Conservation (phyloP, 2,329 filamentous ascomycete genomes). For the Aureobasidium sp. region DNA sequence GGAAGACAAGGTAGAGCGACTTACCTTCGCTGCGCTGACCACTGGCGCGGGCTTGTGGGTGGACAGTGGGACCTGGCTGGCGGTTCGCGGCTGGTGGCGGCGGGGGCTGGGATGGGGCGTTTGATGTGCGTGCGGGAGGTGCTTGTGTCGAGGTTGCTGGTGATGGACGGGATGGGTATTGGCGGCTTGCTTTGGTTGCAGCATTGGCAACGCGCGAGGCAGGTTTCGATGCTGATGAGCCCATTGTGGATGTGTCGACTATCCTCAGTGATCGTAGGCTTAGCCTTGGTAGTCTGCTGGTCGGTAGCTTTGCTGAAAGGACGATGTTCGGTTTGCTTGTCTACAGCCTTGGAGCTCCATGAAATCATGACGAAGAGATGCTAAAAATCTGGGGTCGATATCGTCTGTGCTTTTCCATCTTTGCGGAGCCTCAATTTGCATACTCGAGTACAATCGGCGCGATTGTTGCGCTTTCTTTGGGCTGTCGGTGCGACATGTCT, state of each 20-base stretch:
- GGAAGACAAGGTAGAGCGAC: constrained; percentile 8
- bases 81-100: constrained; percentile 24
- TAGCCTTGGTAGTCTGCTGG: neutral
- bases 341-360: neutral
- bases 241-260: constrained; percentile 36
- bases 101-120: constrained; percentile 22
- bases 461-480: neutral
- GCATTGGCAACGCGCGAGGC: constrained; percentile 33
- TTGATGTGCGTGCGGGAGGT: constrained; percentile 12
- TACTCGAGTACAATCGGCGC: no score
- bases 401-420: neutral
- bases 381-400: constrained; percentile 1
- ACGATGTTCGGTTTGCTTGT: neutral
- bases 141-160: constrained; percentile 23
- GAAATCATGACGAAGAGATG: constrained; percentile 8
- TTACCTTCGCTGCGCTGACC: constrained; percentile 34
- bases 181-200: constrained; percentile 44
- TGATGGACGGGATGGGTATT: constrained; percentile 46
- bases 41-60: constrained; percentile 34
- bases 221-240: constrained; percentile 53
- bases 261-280: neutral
- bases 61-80: constrained; percentile 35
- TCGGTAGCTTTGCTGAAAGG: neutral
- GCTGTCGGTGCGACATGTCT: neutral
- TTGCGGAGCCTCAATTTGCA: neutral